Evolutionary conservation across 2,329 filamentous ascomycete genomes (phyloP).

Genomic region (Talaromyces sp.): DNA sequence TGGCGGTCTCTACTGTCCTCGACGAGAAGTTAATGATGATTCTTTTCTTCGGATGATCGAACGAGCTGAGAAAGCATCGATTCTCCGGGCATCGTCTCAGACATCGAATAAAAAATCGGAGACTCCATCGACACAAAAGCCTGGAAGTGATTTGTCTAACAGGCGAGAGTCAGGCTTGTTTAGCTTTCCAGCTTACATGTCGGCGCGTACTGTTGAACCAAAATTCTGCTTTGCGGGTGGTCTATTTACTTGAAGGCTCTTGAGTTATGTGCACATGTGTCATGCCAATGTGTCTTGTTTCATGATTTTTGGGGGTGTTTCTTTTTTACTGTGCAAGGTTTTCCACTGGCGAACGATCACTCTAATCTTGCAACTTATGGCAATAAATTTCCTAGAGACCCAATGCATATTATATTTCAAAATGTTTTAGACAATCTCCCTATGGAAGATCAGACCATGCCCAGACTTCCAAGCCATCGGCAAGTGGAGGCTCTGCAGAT

Average conservation of each 20-base stretch:
- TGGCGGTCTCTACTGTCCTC: background rate
- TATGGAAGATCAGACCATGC: background rate
- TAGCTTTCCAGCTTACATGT: background rate
- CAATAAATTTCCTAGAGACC: too few species aligned
- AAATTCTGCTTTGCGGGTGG: background rate
- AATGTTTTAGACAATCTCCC: too few species aligned
- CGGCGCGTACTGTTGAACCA: background rate
- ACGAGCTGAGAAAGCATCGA: background rate
- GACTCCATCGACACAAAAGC: background rate
- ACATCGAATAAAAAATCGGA: background rate
- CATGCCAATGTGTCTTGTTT: too few species aligned
- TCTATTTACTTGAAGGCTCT: background rate
- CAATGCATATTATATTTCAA: too few species aligned
- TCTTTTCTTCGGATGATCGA: background rate
- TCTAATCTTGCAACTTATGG: too few species aligned
- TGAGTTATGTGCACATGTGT: too few species aligned
- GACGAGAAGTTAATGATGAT: background rate
- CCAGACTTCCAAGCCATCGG: background rate
- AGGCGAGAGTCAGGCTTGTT: background rate
- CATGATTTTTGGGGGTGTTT: too few species aligned
- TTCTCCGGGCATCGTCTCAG: background rate
- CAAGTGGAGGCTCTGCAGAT: conserved; percentile 16
- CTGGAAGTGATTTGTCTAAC: background rate
- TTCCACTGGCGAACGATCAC: too few species aligned
- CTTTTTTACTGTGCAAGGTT: background rate